Percentiles rank a stretch among this genome's conserved stretches.
These are phyloP conservation scores for Stagonosporopsis vannaccii DNA, from an alignment of 2,329 filamentous ascomycete genomes.

Conservation along the genomic window DNA sequence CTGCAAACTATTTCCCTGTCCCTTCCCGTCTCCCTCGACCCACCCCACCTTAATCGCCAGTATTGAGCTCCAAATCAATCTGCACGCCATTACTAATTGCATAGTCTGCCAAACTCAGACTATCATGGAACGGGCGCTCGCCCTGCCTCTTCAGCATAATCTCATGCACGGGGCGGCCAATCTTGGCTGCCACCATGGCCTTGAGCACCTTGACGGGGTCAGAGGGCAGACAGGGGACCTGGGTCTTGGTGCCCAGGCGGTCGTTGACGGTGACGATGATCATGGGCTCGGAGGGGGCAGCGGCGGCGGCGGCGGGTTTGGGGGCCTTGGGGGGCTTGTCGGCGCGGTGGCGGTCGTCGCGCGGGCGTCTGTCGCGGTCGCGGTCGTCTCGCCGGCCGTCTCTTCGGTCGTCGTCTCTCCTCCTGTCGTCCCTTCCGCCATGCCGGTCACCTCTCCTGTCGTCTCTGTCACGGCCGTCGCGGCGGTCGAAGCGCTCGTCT, in stretches of 20 bases:
- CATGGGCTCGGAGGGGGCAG: conserved; percentile 71
- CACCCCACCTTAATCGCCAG: conserved; percentile 38
- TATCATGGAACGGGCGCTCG: conserved; percentile 92
- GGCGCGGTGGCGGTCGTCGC: conserved; percentile 31
- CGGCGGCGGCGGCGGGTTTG: conserved; percentile 32
- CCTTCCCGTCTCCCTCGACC: background rate
- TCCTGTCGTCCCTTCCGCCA: background rate
- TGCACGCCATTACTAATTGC: conserved; percentile 89
- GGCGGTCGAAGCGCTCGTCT: background rate
- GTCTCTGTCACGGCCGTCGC: background rate
- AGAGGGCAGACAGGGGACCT: conserved; percentile 85
- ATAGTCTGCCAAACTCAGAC: conserved; percentile 87
- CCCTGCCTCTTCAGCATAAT: conserved; percentile 92
- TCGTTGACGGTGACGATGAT: conserved; percentile 96
- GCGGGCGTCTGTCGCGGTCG: conserved; percentile 24
- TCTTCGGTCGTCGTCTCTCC: background rate
- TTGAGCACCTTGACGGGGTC: conserved; percentile 90
- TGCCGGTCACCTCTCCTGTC: conserved; percentile 21
- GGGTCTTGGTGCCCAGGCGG: conserved; percentile 92
- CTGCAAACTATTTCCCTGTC: background rate
- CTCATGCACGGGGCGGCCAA: conserved; percentile 88
- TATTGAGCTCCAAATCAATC: conserved; percentile 56
- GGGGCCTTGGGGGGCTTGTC: conserved; percentile 31
- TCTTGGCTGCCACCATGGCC: conserved; percentile 86
- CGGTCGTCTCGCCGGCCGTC: background rate